Evolutionary conservation across 208 protist genomes (phyloP), one percentile per base, ranked within the genome.

Genomic region (Naegleria gruberi): DNA sequence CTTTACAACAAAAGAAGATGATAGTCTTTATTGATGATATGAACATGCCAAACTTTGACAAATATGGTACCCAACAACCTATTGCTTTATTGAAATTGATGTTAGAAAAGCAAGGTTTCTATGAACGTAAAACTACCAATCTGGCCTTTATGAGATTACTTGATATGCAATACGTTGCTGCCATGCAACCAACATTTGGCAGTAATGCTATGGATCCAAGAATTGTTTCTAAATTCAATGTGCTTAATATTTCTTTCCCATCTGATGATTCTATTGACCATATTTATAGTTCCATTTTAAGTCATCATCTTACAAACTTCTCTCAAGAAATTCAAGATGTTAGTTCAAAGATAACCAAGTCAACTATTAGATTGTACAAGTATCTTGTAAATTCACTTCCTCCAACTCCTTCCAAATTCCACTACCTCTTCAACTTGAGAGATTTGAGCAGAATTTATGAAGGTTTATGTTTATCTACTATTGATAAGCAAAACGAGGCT

Each of bases 341-440:
- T 82, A 30, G 96, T 7, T 65, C 90, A n/a, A 92, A 89, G 37
- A 89, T 99, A 45, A 98, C 97, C 10, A 90, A 93, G 45, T 95
- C 97, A 92, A 99, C 97, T 17, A 95, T 99, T 57, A 93, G 93
- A 73, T 91, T 99, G 40, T 99, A 99, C 92, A 92, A 96, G 51
- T 51, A 91, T 17, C 92, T 99, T 82, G 95, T 98, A 47, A 55
- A 91, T 4, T 83, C 91, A n/a, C 95, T 99, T 44, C 97, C 98
- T 4, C 97, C 98, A 37, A 99, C 98, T 17, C 98, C 98, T 23
- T 94, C 97, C 12, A 99, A 99, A 92, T 99, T 99, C 93, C 98
- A 99, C 93, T 99, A 99, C 93, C 96, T 99, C 85, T 99, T 99
- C 95, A 99, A 99, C 93, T 94, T 99, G 57, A 94, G 98, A 90